These are phyloP conservation scores for Penicillium sp. DNA, from an alignment of 2,329 filamentous ascomycete genomes.

Conservation along the genomic window DNA sequence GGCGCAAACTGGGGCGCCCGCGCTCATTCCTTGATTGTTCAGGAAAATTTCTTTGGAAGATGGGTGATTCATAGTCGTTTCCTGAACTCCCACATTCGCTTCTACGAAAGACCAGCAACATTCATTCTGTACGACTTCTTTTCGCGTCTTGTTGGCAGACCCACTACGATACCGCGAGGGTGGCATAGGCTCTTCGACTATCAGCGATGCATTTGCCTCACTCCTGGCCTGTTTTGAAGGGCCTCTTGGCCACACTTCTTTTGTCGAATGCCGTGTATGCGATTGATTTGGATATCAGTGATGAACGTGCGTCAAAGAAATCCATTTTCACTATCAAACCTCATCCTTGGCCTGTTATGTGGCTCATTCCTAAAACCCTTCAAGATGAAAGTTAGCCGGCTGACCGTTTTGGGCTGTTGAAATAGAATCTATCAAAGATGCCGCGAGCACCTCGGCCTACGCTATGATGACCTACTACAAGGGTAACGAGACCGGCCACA, in stretches of 20 bases:
- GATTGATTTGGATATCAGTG: constrained; percentile 28
- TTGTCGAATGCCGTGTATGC: constrained; percentile 9
- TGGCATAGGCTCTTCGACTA: background rate
- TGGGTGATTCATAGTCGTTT: background rate
- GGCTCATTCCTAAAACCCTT: background rate
- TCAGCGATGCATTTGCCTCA: constrained; percentile 11
- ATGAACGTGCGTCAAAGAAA: constrained; percentile 22
- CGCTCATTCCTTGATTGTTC: background rate
- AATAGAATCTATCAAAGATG: constrained; percentile 44
- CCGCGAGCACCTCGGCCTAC: constrained; percentile 45
- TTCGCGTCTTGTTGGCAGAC: background rate
- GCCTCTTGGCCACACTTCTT: constrained; percentile 3
- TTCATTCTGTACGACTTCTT: background rate
- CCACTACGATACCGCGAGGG: background rate
- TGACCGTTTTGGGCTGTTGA: background rate
- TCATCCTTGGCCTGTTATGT: background rate
- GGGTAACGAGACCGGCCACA: constrained; percentile 52
- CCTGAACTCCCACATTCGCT: background rate
- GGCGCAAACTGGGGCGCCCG: constrained; percentile 2
- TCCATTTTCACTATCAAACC: background rate
- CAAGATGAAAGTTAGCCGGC: background rate
- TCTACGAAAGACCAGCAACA: background rate
- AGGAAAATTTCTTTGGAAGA: background rate
- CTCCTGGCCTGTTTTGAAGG: background rate
- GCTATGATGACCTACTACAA: constrained; percentile 55